Evolutionary conservation across 176 grass and related monocot genomes (phyloP).

Genomic region (Avena atlantica): DNA sequence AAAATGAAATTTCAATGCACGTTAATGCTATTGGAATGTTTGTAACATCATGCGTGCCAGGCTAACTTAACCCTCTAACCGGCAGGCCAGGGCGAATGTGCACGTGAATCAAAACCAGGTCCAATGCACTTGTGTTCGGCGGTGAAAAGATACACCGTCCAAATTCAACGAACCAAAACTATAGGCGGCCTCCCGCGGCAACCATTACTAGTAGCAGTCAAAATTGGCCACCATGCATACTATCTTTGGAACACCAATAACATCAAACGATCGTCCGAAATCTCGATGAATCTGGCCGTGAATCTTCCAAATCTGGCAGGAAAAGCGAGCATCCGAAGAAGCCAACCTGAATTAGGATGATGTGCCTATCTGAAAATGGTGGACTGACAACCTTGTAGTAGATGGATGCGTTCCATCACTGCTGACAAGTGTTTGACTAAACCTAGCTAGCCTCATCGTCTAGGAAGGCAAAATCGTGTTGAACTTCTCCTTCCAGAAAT

Average conservation of each 20-base stretch:
- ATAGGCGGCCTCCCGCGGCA: not conserved
- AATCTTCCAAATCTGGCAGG: conserved; percentile 5
- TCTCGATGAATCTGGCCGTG: conserved; percentile 42
- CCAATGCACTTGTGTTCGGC: not conserved
- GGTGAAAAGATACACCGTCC: conserved; percentile 28
- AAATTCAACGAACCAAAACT: conserved; percentile 42
- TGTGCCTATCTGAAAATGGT: not conserved
- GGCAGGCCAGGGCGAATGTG: not conserved
- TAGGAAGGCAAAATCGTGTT: conserved; percentile 28
- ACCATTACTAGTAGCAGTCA: not conserved
- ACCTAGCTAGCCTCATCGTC: not conserved
- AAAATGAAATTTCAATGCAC: not conserved
- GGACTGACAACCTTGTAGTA: not conserved
- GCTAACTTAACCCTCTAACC: not conserved
- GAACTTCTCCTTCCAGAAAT: conserved; percentile 30
- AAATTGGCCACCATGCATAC: not conserved
- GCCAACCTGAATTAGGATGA: conserved; percentile 22
- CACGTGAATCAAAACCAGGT: not conserved
- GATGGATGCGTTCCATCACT: not conserved
- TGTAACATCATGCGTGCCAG: not conserved
- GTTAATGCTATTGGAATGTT: not conserved
- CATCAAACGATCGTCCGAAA: not conserved
- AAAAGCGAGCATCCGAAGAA: not conserved
- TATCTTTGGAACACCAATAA: not conserved
- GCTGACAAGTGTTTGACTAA: conserved; percentile 25